A percentile compares a stretch with the other conserved stretches of the same genome.
Conservation (phyloP, 2,329 filamentous ascomycete genomes). For the Pestalotiopsis sp. region DNA sequence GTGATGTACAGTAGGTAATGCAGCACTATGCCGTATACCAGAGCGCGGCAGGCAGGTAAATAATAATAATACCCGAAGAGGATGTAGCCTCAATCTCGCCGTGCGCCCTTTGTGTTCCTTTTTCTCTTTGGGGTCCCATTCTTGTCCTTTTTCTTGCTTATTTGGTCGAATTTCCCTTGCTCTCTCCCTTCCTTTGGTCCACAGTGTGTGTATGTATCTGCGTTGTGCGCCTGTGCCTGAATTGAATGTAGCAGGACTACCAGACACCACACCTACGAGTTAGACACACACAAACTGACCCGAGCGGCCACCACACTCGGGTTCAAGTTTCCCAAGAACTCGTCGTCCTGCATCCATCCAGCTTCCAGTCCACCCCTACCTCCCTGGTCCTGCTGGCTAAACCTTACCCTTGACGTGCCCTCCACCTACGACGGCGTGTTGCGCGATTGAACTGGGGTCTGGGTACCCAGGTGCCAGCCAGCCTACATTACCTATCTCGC, state of each 20-base stretch:
- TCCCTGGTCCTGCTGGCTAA: not conserved
- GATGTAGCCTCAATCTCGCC: not conserved
- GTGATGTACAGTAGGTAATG: not conserved
- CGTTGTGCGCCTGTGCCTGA: not conserved
- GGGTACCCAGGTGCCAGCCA: not conserved
- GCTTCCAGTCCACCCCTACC: not conserved
- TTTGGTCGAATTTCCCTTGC: not conserved
- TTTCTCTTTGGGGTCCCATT: not conserved
- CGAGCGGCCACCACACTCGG: not conserved
- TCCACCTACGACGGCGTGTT: slow-evolving; percentile 1
- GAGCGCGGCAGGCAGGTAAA: not conserved
- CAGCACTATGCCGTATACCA: not conserved
- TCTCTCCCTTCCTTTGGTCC: not conserved
- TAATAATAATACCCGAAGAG: not conserved
- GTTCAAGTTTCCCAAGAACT: not conserved
- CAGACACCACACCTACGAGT: too few species aligned
- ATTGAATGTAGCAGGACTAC: not conserved
- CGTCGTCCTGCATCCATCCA: not conserved
- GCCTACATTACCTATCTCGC: not conserved
- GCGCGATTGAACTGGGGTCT: not conserved
- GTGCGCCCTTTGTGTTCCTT: not conserved
- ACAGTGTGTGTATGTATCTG: not conserved
- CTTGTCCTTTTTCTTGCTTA: not conserved
- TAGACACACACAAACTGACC: not conserved
- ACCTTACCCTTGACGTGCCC: slow-evolving; percentile 7